Evolutionary conservation across 768 basidiomycete species (phyloP), one percentile per base, ranked within the genome.

Genomic region (Mrakia frigida): DNA sequence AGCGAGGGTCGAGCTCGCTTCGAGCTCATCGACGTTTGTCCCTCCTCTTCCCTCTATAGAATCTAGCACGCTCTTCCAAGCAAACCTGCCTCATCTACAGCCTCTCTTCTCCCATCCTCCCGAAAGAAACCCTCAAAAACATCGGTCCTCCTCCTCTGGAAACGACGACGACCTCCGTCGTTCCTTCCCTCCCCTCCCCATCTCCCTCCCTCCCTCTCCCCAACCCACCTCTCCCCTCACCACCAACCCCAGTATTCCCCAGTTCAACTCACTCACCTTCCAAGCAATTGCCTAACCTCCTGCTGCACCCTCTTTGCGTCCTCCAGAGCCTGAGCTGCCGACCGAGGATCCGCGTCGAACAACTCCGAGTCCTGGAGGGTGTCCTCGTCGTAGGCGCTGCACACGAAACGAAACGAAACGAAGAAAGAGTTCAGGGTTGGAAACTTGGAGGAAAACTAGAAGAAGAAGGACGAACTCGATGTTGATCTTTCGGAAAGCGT

Each of bases 401-500:
- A 37, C 6, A 11, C 0, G 41, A 31, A 3, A 2, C 14, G 2
- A 41, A 41, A 9, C 16, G 23, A 70, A 3, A 53, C 16, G 28
- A 61, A 23, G 70, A 25, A 14, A 41, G 18, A 1, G 14, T 18
- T 14, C 18, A 33, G 2, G 43, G 33, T 11, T 6, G 67, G 14
- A 23, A n/a, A 56, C 18, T n/a, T n/a, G 5, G 60, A 46, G 46
- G 39, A 11, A 41, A 41, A 43, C 41, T 10, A 5, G 7, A 23
- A 18, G 52, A 31, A 10, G 71, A 2, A 41, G 50, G 35, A 50
- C 74, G 56, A 86, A 87, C 85, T 98, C 96, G 81, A 98, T 91
- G 85, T 98, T 90, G 84, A 97, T 93, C 84, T 94, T 95, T 80
- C 95, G 87, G 84, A 94, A 97, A 72, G 89, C 88, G 75, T 81